phyloP scores from a whole-genome alignment of 352 stramenopile species.

The Pythium aphanidermatum region DNA sequence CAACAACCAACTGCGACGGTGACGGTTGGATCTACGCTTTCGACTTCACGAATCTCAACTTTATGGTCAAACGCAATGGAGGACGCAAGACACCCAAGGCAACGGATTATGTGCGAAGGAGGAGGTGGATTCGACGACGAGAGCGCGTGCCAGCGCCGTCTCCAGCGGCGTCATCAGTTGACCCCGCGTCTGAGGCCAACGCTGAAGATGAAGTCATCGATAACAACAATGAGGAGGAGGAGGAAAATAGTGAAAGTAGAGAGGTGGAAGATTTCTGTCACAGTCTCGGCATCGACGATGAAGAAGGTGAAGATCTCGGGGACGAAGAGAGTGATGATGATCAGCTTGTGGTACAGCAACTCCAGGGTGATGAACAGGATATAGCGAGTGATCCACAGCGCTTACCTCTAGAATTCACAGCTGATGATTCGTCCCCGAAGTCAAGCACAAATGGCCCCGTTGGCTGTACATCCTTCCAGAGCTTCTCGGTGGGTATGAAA shows the following conservation, averaged over 20 bases:
- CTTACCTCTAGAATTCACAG: no score
- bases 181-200: background rate
- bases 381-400: no score
- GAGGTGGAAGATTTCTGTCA: constrained; percentile 8
- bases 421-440: no score
- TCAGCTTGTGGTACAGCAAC: no score
- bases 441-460: no score
- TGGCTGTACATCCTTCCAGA: no score
- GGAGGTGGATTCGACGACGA: constrained; percentile 57
- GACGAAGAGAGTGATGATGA: constrained; percentile 23
- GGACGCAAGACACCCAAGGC: constrained; percentile 42
- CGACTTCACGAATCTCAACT: constrained; percentile 78
- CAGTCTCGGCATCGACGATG: constrained; percentile 19
- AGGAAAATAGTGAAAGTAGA: no score
- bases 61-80: constrained; percentile 46
- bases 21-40: constrained; percentile 77
- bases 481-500: constrained; percentile 43
- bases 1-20: constrained; percentile 41
- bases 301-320: constrained; percentile 23
- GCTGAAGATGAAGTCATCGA: background rate
- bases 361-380: constrained; percentile 11
- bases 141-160: constrained; percentile 21
- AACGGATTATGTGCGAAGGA: constrained; percentile 64
- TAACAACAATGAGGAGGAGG: constrained; percentile 3
- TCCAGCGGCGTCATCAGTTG: background rate